Evolutionary conservation across 2,329 filamentous ascomycete genomes (phyloP), one percentile per base, ranked within the genome.

Genomic region (Clonostachys solani): DNA sequence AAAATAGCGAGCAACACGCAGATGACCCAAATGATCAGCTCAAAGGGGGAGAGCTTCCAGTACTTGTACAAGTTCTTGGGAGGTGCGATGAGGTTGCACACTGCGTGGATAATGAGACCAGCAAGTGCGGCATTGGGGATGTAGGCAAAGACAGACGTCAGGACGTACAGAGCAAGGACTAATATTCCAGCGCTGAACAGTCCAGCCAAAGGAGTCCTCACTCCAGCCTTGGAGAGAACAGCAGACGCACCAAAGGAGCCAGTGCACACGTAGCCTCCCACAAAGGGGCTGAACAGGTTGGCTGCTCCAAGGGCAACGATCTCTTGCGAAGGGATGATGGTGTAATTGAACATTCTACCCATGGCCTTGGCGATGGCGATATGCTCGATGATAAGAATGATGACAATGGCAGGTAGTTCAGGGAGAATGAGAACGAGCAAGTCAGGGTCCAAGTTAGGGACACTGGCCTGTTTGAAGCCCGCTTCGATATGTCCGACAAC

Each of bases 331-430:
- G 88, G 86, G 48, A 88, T 77, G 57, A 92, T 86, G 13, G 79
- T 83, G 63, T 92, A 92, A 66, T 88, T 88, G 69, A 89, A 89
- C 52, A 89, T 75, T 49, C 88, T 77, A 7, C 87, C 88, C 58
- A 92, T 92, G 0, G 87, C 89, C 62, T 92, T 92, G 7, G 87
- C 84, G 50, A 92, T 92, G 40, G 88, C 86, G 53, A 92, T 91
- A 60, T 92, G 88, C 65, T 92, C 88, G 47, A 92, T 88, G 17
- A 92, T 75, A 16, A 92, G 68, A 16, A 92, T 87, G 50, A 92
- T 88, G 43, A 89, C 79, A 1, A 85, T 80, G 16, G 84, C 83
- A 0, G 88, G 88, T 7, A 92, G 67, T 50, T 91, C 73, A 23
- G 73, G 72, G 3, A 78, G 67, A 52, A 89, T 80, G 1, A 74